Percentiles rank a stretch among this genome's conserved stretches.
phyloP scores from a whole-genome alignment of 768 basidiomycete genomes.

The Phylloporus arenicola region DNA sequence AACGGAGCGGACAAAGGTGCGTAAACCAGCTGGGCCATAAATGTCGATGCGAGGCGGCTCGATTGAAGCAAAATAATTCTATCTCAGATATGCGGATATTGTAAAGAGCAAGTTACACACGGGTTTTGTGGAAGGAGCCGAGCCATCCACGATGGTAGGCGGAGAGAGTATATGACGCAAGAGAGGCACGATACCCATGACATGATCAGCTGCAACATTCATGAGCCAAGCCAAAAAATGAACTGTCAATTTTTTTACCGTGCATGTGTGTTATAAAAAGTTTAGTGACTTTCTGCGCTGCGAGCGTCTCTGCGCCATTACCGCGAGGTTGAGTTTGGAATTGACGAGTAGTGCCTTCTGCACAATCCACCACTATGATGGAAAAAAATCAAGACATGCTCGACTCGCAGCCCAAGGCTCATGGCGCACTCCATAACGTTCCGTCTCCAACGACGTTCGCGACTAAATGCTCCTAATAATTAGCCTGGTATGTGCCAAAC shows the following conservation, averaged over 20 bases:
- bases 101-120: constrained; percentile 2
- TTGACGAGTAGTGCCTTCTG: constrained; percentile 73
- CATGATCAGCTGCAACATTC: constrained; percentile 54
- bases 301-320: constrained; percentile 29
- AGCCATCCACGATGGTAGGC: constrained; percentile 24
- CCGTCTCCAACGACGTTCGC: constrained; percentile 51
- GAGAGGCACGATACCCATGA: constrained; percentile 67
- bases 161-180: constrained; percentile 55
- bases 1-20: constrained; percentile 65
- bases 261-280: constrained; percentile 88
- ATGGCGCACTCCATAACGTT: constrained; percentile 60
- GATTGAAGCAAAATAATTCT: not conserved
- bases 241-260: constrained; percentile 34
- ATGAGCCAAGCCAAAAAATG: not conserved
- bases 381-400: constrained; percentile 1
- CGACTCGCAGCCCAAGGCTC: not conserved
- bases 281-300: constrained; percentile 48
- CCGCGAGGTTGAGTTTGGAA: constrained; percentile 50
- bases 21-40: constrained; percentile 76
- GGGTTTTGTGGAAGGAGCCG: constrained; percentile 11
- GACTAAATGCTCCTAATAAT: constrained; percentile 27
- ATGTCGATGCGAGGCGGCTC: constrained; percentile 56
- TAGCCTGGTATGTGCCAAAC: not conserved
- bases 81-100: not conserved
- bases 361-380: constrained; percentile 71